Evolutionary conservation across 1,139 yeast species (phyloP).

Genomic region (Magnusiomyces suaveolens): DNA sequence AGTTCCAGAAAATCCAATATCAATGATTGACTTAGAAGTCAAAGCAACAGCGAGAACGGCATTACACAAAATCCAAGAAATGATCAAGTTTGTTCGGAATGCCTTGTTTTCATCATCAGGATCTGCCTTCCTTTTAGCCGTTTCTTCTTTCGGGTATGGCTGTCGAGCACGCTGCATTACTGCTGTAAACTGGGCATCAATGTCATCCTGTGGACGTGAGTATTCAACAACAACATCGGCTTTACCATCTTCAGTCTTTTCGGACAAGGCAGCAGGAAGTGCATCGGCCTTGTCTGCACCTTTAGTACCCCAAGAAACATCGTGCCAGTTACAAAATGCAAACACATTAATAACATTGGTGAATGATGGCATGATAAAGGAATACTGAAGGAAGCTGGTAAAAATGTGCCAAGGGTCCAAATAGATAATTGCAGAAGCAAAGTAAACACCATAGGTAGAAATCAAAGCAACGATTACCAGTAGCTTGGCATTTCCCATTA

Average conservation of each 20-base stretch:
- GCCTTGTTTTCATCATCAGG: constrained; percentile 52
- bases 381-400: constrained; percentile 76
- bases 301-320: constrained; percentile 97
- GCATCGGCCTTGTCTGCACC: constrained; percentile 63
- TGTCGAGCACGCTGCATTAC: constrained; percentile 38
- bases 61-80: constrained; percentile 71
- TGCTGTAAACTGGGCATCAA: constrained; percentile 40
- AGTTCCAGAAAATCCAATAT: constrained; percentile 30
- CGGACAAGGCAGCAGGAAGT: constrained; percentile 44
- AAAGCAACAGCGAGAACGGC: constrained; percentile 64
- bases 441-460: constrained; percentile 85
- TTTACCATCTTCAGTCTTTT: constrained; percentile 52
- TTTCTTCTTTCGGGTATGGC: constrained; percentile 34
- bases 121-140: constrained; percentile 34
- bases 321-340: constrained; percentile 93
- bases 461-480: constrained; percentile 67
- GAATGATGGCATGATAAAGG: constrained; percentile 79
- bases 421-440: constrained; percentile 57
- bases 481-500: constrained; percentile 25
- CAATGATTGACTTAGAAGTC: constrained; percentile 28
- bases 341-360: constrained; percentile 67
- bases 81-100: constrained; percentile 72
- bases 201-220: constrained; percentile 62
- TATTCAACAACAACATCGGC: constrained; percentile 63
- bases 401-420: constrained; percentile 94